Conservation (phyloP, 2,329 filamentous ascomycete genomes). For the Peltaster fructicola region DNA sequence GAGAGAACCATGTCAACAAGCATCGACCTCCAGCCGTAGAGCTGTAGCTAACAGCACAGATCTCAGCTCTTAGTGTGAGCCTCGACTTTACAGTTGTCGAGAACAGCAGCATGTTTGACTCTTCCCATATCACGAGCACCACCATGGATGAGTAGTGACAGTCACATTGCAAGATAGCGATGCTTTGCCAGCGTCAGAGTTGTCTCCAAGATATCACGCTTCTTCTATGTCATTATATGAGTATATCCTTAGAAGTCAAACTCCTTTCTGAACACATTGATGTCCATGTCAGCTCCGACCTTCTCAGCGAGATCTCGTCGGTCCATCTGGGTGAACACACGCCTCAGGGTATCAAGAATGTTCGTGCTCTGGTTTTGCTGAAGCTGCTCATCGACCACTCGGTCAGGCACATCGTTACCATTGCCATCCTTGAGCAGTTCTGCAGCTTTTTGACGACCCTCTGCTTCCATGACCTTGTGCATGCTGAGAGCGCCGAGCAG, state of each 20-base stretch:
- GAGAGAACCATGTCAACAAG: too few species aligned
- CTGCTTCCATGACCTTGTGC: conserved; percentile 84
- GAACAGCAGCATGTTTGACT: too few species aligned
- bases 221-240: too few species aligned
- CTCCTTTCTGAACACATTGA: conserved; percentile 72
- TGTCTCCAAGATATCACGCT: too few species aligned
- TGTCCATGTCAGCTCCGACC: conserved; percentile 79
- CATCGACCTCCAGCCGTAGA: too few species aligned
- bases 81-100: too few species aligned
- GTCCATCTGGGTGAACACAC: conserved; percentile 96
- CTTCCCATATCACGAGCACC: too few species aligned
- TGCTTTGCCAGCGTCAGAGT: too few species aligned
- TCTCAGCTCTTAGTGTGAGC: too few species aligned
- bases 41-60: too few species aligned
- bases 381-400: conserved; percentile 69
- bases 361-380: conserved; percentile 95
- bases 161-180: too few species aligned
- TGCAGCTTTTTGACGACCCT: conserved; percentile 64
- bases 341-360: conserved; percentile 77
- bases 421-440: conserved; percentile 53
- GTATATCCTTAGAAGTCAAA: conserved; percentile 71
- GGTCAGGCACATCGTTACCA: conserved; percentile 41
- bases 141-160: too few species aligned
- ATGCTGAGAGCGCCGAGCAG: conserved; percentile 81
- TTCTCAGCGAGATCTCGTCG: conserved; percentile 71